Evolutionary conservation across 306 rosid species (phyloP), one percentile per base, ranked within the genome.

Genomic region (Quillaja saponaria): DNA sequence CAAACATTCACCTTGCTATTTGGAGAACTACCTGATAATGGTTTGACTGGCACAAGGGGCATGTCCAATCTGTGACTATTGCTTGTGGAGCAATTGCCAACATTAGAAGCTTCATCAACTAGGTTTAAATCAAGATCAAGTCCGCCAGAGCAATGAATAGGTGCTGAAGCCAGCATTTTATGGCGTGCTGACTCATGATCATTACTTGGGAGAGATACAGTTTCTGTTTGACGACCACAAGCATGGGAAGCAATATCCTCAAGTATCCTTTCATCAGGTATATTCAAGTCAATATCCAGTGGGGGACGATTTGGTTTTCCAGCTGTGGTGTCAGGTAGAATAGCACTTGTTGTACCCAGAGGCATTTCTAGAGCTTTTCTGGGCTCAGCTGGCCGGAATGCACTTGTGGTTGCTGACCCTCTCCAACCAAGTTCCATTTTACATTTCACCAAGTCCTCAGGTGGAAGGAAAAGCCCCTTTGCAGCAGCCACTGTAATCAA

Each of bases 391-490:
- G 91, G 96, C 50, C 96, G 84, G 54, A 87, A 87, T 55, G 95
- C 95, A 64, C 95, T 87, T n/a, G 91, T 87, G 42, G 91, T 87
- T 6, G 91, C 89, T 4, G 96, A 85, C 49, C 91, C 91, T 67
- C 76, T 87, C 96, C 96, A 87, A 34, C 96, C 91, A 74, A 76
- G 79, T 64, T 82, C 90, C 37, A 84, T 85, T 56, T 74, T 82
- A 72, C 78, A 76, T 77, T 65, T 79, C 89, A 87, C 61, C 65
- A 80, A 77, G 66, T 87, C 80, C 20, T 78, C 91, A 19, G 82
- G 91, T 0, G 85, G 96, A 34, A 80, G 67, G 59, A 81, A 85
- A 10, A 74, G 71, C 41, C 96, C 66, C 74, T 87, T 87, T 9
- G 90, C 96, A 40, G 96, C 81, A 56, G 89, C 82, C 55, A 85